Evolutionary conservation across 768 basidiomycete species (phyloP), one percentile per base, ranked within the genome.

Genomic region (Suillus ampliporus): DNA sequence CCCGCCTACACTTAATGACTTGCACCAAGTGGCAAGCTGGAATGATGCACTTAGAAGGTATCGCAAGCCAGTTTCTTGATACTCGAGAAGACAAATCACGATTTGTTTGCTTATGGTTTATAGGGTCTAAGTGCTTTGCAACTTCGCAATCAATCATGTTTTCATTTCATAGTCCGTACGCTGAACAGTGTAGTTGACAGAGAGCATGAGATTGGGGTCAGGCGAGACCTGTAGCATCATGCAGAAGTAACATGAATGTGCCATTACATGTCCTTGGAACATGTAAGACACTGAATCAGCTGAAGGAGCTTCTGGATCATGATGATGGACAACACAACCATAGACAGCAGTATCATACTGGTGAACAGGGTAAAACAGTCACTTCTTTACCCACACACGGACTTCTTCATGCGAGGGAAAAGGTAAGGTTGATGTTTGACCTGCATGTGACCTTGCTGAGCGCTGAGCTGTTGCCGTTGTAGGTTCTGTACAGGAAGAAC

Each of bases 401-500:
- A n/a, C n/a, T n/a, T n/a, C n/a, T n/a, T n/a, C n/a, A n/a, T 14
- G 97, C 97, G 4, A 82, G 96, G 73, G 97, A 98, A 82, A 97
- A 97, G 89, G 95, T 94, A 67, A 37, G 80, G 68, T 5, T 38
- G 41, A 21, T 19, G 28, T 35, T 26, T 41, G 43, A 38, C 14
- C 8, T 62, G 13, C 17, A 50, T 53, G 31, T 52, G 47, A 52
- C 63, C 21, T 61, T 62, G 61, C 52, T 41, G 60, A n/a, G n/a
- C n/a, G n/a, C n/a, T n/a, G n/a, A 57, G 61, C 46, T 54, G 63
- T 67, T 35, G 21, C 14, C 67, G 21, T 65, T 61, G 44, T 67
- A 92, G 89, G 88, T 94, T 15, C 73, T 99, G 52, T 97, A 98
- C 80, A 86, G 92, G 78, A 99, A 99, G 89, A 96, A 96, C 77